Evolutionary conservation across 257 asterid genomes (phyloP), one percentile per base, ranked within the genome.

Genomic region (Solanum sejunctum): DNA sequence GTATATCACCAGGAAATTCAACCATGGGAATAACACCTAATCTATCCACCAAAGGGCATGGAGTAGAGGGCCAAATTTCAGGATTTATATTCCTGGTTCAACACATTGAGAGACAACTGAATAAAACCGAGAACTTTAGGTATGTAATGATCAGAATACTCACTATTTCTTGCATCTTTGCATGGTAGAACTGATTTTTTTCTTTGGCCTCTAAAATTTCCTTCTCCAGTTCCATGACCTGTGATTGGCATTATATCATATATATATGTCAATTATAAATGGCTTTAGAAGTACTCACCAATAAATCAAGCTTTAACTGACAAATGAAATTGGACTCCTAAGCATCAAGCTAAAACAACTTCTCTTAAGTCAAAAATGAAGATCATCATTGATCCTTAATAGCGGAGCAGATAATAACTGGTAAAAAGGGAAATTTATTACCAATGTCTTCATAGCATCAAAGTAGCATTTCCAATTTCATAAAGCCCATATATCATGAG

Each of bases 161-260:
- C 92, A 97, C 99, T 82, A 97, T 94, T 89, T 97, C 99, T 88
- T 97, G 99, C 99, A 95, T 97, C 92, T 97, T 95, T 64, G 92
- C 85, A 86, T 92, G 99, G 90, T 88, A 97, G 91, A 91, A 95
- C 84, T 94, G 96, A 91, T 87, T 89, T 91, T 97, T 97, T 88
- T 93, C 97, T 88, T 88, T 95, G 78, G 99, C 97, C 85, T 95
- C 99, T 61, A 87, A 64, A 45, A 97, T 97, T 49, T 95, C 99
- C 92, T 97, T 97, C 89, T 97, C 99, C 92, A 95, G 91, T 86
- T 97, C 99, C 18, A 89, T 90, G 64, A 97, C 99, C 99, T 96
- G 95, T 87, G 83, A 88, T 75, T 83, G 58, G 32, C 71, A 75
- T 75, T 47, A 75, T 49, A n/a, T 43, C 15, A 87, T 85, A 21